Evolutionary conservation across 2,329 filamentous ascomycete genomes (phyloP).

Genomic region (Teratosphaeria pseudoeucalypti): DNA sequence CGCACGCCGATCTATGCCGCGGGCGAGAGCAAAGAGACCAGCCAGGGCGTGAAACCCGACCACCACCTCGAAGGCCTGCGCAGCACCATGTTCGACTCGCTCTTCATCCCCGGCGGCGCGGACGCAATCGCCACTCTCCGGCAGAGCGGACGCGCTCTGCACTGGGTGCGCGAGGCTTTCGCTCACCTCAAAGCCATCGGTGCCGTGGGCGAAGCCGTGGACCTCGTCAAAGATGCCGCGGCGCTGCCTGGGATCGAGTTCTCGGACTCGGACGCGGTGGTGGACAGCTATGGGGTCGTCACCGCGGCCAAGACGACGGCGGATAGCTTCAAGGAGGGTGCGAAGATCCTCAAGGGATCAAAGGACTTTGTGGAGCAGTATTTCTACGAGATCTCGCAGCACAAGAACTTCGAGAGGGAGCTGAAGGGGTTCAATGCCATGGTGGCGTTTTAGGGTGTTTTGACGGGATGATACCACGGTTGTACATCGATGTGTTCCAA

Average conservation of each 20-base stretch:
- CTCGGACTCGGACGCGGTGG: slow-evolving; percentile 40
- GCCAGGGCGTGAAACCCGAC: slow-evolving; percentile 53
- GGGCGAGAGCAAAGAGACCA: slow-evolving; percentile 42
- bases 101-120: slow-evolving; percentile 65
- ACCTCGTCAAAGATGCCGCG: slow-evolving; percentile 45
- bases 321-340: slow-evolving; percentile 49
- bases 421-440: slow-evolving; percentile 54
- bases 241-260: slow-evolving; percentile 40
- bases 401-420: slow-evolving; percentile 66
- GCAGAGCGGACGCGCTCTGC: slow-evolving; percentile 60
- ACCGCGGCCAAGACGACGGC: slow-evolving; percentile 48
- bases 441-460: slow-evolving; percentile 53
- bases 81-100: slow-evolving; percentile 69
- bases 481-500: not conserved
- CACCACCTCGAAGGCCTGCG: slow-evolving; percentile 73
- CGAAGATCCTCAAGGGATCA: slow-evolving; percentile 56
- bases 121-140: slow-evolving; percentile 52
- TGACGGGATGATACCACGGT: not conserved
- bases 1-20: slow-evolving; percentile 56
- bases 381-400: slow-evolving; percentile 57
- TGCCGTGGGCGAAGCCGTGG: slow-evolving; percentile 61
- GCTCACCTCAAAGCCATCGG: slow-evolving; percentile 72
- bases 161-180: slow-evolving; percentile 73
- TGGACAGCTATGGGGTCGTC: slow-evolving; percentile 68
- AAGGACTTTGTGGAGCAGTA: slow-evolving; percentile 62